Evolutionary conservation across 768 basidiomycete genomes (phyloP).

Genomic region (Fistulinella prunicolor): DNA sequence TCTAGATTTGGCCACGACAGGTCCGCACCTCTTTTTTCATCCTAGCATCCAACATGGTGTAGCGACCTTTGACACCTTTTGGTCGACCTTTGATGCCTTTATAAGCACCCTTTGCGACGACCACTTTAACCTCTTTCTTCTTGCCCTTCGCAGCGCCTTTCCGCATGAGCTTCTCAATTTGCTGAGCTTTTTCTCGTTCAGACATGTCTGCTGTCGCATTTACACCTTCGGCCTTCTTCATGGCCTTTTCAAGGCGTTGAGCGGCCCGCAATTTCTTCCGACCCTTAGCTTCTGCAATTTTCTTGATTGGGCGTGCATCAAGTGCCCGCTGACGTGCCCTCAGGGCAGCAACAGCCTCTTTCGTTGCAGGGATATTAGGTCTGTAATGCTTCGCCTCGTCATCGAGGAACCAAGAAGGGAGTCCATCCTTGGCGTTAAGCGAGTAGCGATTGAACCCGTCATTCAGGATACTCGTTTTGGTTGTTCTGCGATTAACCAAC

Average conservation of each 20-base stretch:
- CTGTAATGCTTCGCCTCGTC: conserved; percentile 94
- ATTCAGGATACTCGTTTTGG: conserved; percentile 85
- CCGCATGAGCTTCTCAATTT: conserved; percentile 89
- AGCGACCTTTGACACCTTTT: conserved; percentile 93
- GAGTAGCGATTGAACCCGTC: conserved; percentile 96
- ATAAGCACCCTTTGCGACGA: conserved; percentile 90
- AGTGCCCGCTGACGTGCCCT: conserved; percentile 89
- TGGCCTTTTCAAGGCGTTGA: conserved; percentile 82
- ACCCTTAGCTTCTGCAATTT: conserved; percentile 97
- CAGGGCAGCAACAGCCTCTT: conserved; percentile 85
- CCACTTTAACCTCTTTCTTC: conserved; percentile 76
- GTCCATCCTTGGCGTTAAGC: conserved; percentile 84
- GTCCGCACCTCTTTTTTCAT: conserved; percentile 83
- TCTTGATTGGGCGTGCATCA: conserved; percentile 97
- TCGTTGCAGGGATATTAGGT: conserved; percentile 93
- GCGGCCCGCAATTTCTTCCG: conserved; percentile 91
- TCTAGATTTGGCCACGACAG: neutral
- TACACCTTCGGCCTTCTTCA: conserved; percentile 95
- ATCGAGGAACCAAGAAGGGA: conserved; percentile 96
- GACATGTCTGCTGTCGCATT: conserved; percentile 84
- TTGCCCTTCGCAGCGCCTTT: conserved; percentile 71
- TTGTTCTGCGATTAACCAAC: conserved; percentile 87
- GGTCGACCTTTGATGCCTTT: conserved; percentile 90
- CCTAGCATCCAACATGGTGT: conserved; percentile 89
- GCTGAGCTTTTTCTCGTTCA: conserved; percentile 92